Percentiles rank a stretch among this genome's conserved stretches.
These are phyloP conservation scores for Wickerhamomyces sp. DNA, from an alignment of 1,139 yeast genomes.

Conservation along the genomic window DNA sequence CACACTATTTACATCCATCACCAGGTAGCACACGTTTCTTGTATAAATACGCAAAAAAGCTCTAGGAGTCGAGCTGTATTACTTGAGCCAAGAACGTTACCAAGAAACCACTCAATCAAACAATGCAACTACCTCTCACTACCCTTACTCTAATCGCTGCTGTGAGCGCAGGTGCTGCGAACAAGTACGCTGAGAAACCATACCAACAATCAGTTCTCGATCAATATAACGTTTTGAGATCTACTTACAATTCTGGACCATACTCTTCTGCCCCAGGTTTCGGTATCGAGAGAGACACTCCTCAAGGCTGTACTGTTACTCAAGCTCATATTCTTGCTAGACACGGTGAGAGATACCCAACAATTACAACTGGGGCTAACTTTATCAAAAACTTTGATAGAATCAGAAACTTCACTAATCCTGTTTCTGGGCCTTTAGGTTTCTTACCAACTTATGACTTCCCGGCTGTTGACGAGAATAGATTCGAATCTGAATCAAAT, in stretches of 20 bases:
- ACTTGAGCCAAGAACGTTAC: neutral
- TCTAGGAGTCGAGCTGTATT: too few species aligned
- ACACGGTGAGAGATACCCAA: constrained; percentile 50
- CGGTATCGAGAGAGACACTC: constrained; percentile 39
- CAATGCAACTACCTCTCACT: neutral
- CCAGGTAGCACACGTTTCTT: too few species aligned
- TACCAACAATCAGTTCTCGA: constrained; percentile 18
- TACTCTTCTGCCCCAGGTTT: constrained; percentile 41
- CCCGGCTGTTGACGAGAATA: constrained; percentile 8
- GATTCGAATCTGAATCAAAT: constrained; percentile 13
- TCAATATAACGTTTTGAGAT: constrained; percentile 34
- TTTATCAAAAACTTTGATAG: constrained; percentile 5
- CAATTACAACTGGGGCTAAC: constrained; percentile 18
- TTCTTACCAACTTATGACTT: constrained; percentile 15
- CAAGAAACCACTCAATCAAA: neutral
- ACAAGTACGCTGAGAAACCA: constrained; percentile 10
- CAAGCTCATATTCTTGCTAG: constrained; percentile 45
- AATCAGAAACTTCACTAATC: constrained; percentile 6
- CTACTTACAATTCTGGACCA: constrained; percentile 46
- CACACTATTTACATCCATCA: too few species aligned
- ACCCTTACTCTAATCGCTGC: neutral
- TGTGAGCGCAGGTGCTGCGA: neutral
- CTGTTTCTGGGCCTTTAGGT: constrained; percentile 13
- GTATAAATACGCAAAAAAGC: neutral
- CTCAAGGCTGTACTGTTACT: constrained; percentile 38